phyloP scores from a whole-genome alignment of 176 grass and related monocot species.

The Eremochloa ophiuroides region DNA sequence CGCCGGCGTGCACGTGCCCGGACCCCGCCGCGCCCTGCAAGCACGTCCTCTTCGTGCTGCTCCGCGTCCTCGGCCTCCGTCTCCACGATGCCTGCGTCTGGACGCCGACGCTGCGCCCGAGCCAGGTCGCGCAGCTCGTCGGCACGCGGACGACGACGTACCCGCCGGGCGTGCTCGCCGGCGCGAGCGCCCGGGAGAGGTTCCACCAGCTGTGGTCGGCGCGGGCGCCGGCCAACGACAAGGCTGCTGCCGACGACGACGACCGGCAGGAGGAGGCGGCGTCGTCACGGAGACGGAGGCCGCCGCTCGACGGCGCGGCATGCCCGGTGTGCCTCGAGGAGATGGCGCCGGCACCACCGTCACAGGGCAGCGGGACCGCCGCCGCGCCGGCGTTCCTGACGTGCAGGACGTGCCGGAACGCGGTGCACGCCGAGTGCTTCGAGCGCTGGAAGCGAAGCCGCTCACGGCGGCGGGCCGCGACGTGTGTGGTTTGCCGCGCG shows the following conservation, averaged over 20 bases:
- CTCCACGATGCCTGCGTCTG: constrained; percentile 88
- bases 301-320: constrained; percentile 23
- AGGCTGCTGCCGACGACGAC: not conserved
- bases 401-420: constrained; percentile 76
- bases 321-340: constrained; percentile 95
- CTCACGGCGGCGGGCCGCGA: constrained; percentile 54
- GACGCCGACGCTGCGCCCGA: constrained; percentile 58
- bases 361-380: not conserved
- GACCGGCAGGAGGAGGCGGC: not conserved
- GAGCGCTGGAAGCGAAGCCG: constrained; percentile 80
- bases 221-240: not conserved
- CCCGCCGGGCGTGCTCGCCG: constrained; percentile 45
- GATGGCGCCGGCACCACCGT: constrained; percentile 9
- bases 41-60: constrained; percentile 91
- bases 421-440: constrained; percentile 85
- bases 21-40: constrained; percentile 80
- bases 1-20: constrained; percentile 81
- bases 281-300: not conserved
- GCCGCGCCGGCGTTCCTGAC: constrained; percentile 26
- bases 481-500: constrained; percentile 88
- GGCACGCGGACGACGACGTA: constrained; percentile 52
- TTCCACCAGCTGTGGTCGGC: constrained; percentile 56
- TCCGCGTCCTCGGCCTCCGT: constrained; percentile 78
- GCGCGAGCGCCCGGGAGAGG: constrained; percentile 49
- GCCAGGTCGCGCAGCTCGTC: constrained; percentile 64